Evolutionary conservation across 2,329 filamentous ascomycete genomes (phyloP).

Genomic region (Ilyonectria destructans): DNA sequence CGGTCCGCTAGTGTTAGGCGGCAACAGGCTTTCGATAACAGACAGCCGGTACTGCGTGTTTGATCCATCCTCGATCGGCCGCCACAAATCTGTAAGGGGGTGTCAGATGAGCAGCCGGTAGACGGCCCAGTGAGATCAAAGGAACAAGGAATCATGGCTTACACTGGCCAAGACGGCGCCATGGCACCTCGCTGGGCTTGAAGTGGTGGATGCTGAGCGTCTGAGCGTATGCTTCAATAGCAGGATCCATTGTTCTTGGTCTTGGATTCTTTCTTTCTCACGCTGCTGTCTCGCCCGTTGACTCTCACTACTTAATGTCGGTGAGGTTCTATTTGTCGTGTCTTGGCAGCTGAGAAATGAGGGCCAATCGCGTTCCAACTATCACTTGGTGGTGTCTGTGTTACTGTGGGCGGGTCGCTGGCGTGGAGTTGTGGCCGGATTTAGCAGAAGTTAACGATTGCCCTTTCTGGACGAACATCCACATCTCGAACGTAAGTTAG

Average conservation of each 20-base stretch:
- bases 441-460: constrained; percentile 33
- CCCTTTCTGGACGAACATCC: constrained; percentile 24
- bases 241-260: constrained; percentile 34
- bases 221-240: constrained; percentile 36
- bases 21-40: constrained; percentile 40
- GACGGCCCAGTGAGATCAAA: not conserved
- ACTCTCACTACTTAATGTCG: constrained; percentile 6
- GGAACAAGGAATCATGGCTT: constrained; percentile 8
- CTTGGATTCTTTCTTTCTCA: not conserved
- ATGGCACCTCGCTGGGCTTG: constrained; percentile 42
- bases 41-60: constrained; percentile 42
- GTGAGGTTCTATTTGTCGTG: not conserved
- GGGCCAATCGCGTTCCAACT: not conserved
- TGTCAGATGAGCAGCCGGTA: not conserved
- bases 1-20: constrained; percentile 37
- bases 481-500: not conserved
- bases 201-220: constrained; percentile 42
- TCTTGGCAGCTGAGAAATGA: not conserved
- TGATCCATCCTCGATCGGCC: constrained; percentile 41
- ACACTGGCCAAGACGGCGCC: constrained; percentile 44
- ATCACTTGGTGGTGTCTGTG: constrained; percentile 6
- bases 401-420: constrained; percentile 6
- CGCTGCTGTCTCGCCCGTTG: not conserved
- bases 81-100: constrained; percentile 36
- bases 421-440: constrained; percentile 16